Evolutionary conservation across 352 stramenopile genomes (phyloP).

Genomic region (Phytophthora sp.): DNA sequence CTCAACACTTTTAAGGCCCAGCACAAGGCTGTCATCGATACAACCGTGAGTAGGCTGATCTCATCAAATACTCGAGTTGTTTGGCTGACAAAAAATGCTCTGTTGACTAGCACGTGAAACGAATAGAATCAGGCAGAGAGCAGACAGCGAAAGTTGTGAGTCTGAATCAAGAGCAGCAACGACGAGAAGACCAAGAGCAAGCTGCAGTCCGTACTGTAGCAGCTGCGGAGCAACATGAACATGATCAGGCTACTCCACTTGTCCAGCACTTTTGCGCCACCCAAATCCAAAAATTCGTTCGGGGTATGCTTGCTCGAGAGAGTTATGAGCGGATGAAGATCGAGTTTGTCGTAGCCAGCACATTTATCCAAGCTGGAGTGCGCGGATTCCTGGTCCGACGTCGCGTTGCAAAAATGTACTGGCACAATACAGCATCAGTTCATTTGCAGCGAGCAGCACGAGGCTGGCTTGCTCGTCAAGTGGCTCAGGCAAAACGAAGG

Average conservation of each 20-base stretch:
- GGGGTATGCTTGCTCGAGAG: slow-evolving; percentile 71
- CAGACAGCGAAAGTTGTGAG: slow-evolving; percentile 7
- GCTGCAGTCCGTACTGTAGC: slow-evolving; percentile 1
- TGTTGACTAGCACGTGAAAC: slow-evolving; percentile 19
- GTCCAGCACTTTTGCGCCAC: slow-evolving; percentile 78
- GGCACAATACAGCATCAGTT: slow-evolving; percentile 59
- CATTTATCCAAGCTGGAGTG: slow-evolving; percentile 75
- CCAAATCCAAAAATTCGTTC: slow-evolving; percentile 76
- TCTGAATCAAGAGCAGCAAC: slow-evolving; percentile 37
- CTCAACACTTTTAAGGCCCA: slow-evolving; percentile 74
- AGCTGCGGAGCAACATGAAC: slow-evolving; percentile 14
- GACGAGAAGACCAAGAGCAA: slow-evolving; percentile 32
- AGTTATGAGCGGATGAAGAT: slow-evolving; percentile 65
- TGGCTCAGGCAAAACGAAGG: slow-evolving; percentile 30
- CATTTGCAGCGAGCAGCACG: slow-evolving; percentile 62
- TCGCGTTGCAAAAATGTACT: slow-evolving; percentile 70
- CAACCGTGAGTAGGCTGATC: slow-evolving; percentile 7
- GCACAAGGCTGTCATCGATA: slow-evolving; percentile 60
- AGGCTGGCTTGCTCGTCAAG: slow-evolving; percentile 55
- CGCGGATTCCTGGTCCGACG: slow-evolving; percentile 73
- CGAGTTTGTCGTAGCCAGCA: slow-evolving; percentile 73
- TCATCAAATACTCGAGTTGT: not conserved
- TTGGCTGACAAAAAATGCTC: not conserved
- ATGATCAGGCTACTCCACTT: slow-evolving; percentile 30
- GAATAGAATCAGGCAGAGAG: slow-evolving; percentile 20